Evolutionary conservation across 2,329 filamentous ascomycete species (phyloP).

Genomic region (Ilyonectria mors-panacis): DNA sequence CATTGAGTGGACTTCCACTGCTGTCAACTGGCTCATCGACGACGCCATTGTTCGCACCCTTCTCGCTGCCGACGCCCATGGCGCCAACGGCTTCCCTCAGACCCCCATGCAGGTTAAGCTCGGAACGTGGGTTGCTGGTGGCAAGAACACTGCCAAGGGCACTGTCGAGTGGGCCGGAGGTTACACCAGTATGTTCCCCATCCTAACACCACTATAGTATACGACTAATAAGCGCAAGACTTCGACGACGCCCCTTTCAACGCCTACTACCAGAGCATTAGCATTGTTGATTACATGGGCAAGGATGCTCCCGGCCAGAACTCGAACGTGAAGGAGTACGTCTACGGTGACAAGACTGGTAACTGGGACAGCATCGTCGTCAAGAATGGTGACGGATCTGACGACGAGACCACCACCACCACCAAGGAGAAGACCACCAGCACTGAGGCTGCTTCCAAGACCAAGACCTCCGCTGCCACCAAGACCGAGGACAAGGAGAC

Average conservation of each 20-base stretch:
- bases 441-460: slow-evolving; percentile 7
- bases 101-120: slow-evolving; percentile 81
- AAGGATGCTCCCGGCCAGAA: slow-evolving; percentile 56
- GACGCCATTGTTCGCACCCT: slow-evolving; percentile 74
- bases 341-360: slow-evolving; percentile 65
- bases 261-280: slow-evolving; percentile 71
- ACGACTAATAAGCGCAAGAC: slow-evolving; percentile 56
- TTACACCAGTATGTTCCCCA: slow-evolving; percentile 46
- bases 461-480: slow-evolving; percentile 32
- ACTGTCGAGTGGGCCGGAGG: slow-evolving; percentile 82
- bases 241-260: slow-evolving; percentile 67
- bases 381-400: slow-evolving; percentile 54
- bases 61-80: slow-evolving; percentile 70
- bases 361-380: slow-evolving; percentile 67
- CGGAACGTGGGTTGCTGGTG: slow-evolving; percentile 76
- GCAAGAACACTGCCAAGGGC: slow-evolving; percentile 72
- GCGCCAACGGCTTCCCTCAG: slow-evolving; percentile 76
- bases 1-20: slow-evolving; percentile 77
- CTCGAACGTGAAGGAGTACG: slow-evolving; percentile 65
- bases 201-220: too few species aligned
- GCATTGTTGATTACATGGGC: slow-evolving; percentile 69
- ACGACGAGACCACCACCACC: slow-evolving; percentile 34
- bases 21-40: slow-evolving; percentile 77
- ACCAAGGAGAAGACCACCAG: slow-evolving; percentile 38
- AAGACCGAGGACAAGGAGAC: slow-evolving; percentile 37